Base-by-base conservation (phyloP, 768 basidiomycete species). In the Mycena chlorophos region DNA sequence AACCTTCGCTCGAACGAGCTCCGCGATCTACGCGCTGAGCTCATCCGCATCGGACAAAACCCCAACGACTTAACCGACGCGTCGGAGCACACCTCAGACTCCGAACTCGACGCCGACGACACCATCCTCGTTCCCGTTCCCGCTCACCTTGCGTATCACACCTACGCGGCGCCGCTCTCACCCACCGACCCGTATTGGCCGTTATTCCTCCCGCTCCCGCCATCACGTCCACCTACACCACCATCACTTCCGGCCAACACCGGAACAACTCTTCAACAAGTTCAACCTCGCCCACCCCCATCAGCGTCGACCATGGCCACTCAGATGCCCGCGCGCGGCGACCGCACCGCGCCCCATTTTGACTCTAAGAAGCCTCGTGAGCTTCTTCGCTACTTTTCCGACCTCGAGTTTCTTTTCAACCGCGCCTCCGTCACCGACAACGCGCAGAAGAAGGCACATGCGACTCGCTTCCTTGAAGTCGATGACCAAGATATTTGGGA, bases 401-500 rank as follows among this genome's bases (percentile, higher is more conserved):
- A 63, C 28, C 58, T 67, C 37, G 57, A 63, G 38, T 50, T 22
- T 23, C 48, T 47, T 10, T 62, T 65, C 19, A 8, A 17, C 0
- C 52, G 50, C 2, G 29, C 19, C 5, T 30, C 23, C 2, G 51
- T 65, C 42, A 60, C 42, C 13, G 42, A 53, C 10, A 23, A 26
- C 23, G 17, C 39, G 2, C 52, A 60, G 26, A 59, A 62, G 56
- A 67, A 67, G 55, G 0, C 8, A 8, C 52, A 62, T 31, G 51
- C 58, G 0, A 54, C 49, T 12, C 19, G 47, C 1, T 66, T 58
- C 30, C 39, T 65, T 20, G 47, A 47, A 8, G 52, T 52, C 46
- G 51, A 57, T 5, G 31, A 59, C 23, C 49, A 60, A 16, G 64
- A 65, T 8, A 40, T 57, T 22, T 66, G 65, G 65, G 61, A 62